A percentile compares a stretch with the other conserved stretches of the same genome.
Conservation (phyloP, 495 filamentous ascomycete species). For the Penicillium maclennaniae region DNA sequence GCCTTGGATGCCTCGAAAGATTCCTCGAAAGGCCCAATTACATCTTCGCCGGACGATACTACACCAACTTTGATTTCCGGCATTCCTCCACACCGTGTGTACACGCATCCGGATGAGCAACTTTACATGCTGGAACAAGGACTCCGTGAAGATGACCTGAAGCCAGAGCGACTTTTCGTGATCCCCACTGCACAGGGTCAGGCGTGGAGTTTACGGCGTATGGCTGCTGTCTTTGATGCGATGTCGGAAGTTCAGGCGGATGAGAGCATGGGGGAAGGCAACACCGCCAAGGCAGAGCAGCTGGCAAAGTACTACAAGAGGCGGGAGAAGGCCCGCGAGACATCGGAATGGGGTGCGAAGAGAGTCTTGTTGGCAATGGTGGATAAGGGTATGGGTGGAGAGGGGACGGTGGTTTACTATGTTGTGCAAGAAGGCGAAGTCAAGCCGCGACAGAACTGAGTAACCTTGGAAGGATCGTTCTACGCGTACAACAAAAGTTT, state of each 20-base stretch:
- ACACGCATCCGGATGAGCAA: conserved; percentile 92
- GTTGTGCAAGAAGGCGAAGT: conserved; percentile 92
- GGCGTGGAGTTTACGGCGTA: conserved; percentile 71
- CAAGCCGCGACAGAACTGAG: conserved; percentile 88
- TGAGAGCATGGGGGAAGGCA: not conserved
- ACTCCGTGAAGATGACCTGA: conserved; percentile 43
- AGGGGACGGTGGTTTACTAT: conserved; percentile 95
- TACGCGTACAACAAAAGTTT: not conserved
- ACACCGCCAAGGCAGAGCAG: conserved; percentile 28
- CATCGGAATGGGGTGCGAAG: conserved; percentile 53
- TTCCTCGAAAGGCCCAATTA: not conserved
- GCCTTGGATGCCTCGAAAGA: conserved; percentile 8
- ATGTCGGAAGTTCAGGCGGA: conserved; percentile 37
- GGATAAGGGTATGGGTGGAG: conserved; percentile 56
- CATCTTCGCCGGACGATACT: conserved; percentile 12
- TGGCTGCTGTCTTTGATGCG: conserved; percentile 78
- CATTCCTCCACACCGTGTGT: conserved; percentile 79
- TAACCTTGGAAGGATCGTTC: not conserved
- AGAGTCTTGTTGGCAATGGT: conserved; percentile 77
- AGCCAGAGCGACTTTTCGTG: conserved; percentile 74
- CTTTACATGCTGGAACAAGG: conserved; percentile 64
- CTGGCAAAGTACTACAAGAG: conserved; percentile 36
- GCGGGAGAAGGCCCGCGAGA: conserved; percentile 28
- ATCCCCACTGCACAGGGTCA: conserved; percentile 79
- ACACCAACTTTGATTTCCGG: conserved; percentile 72